Evolutionary conservation across 2,329 filamentous ascomycete genomes (phyloP).

Genomic region (Talaromyces piceae): DNA sequence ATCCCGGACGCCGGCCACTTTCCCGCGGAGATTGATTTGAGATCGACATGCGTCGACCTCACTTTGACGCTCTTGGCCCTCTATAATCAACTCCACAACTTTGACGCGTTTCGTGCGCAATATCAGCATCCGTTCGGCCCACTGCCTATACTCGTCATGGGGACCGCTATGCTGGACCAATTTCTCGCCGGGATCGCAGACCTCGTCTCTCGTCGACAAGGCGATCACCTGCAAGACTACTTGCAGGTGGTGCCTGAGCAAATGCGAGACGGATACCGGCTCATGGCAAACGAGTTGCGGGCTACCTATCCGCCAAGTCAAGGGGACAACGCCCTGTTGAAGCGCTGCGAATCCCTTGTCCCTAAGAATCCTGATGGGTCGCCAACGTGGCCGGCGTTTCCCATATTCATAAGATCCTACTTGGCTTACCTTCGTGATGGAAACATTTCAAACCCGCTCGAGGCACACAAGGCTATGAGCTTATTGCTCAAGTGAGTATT

Average conservation of each 20-base stretch:
- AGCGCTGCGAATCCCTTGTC: constrained; percentile 56
- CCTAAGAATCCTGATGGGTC: constrained; percentile 54
- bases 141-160: constrained; percentile 11
- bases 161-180: constrained; percentile 57
- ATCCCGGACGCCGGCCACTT: not conserved
- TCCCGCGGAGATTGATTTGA: constrained; percentile 3
- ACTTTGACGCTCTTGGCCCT: not conserved
- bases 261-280: constrained; percentile 58
- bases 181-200: constrained; percentile 60
- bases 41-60: constrained; percentile 5
- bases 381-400: constrained; percentile 70
- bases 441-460: constrained; percentile 64
- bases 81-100: not conserved
- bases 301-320: constrained; percentile 46
- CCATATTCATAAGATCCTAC: constrained; percentile 73
- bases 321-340: constrained; percentile 49
- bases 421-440: constrained; percentile 74
- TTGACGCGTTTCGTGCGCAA: not conserved
- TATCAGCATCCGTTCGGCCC: not conserved
- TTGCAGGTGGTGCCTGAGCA: constrained; percentile 64
- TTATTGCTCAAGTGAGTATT: constrained; percentile 62
- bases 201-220: constrained; percentile 58
- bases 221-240: constrained; percentile 58
- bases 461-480: constrained; percentile 67
- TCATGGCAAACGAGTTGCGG: constrained; percentile 61